Evolutionary conservation across 1,284 basidiomycete genomes (phyloP).

Genomic region (Puccinia novopanici): DNA sequence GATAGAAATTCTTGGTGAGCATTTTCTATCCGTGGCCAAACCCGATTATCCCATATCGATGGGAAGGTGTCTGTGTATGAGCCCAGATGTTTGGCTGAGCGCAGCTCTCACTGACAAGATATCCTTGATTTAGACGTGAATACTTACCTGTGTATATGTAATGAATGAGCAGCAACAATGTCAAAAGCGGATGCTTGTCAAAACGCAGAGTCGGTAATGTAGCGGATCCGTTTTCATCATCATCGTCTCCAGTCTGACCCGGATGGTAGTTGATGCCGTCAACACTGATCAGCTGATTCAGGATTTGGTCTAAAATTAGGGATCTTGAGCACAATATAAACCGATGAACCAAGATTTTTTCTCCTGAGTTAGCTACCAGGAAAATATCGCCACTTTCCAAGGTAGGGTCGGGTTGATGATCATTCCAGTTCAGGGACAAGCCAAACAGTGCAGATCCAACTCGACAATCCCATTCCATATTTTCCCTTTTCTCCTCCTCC

Average conservation of each 20-base stretch:
- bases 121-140: too few relatives aligned
- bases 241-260: slow-evolving; percentile 45
- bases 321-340: slow-evolving; percentile 70
- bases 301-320: slow-evolving; percentile 60
- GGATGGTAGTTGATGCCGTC: slow-evolving; percentile 12
- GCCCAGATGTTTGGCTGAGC: too few relatives aligned
- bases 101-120: too few relatives aligned
- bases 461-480: slow-evolving; percentile 62
- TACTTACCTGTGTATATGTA: slow-evolving; percentile 69
- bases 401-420: slow-evolving; percentile 51
- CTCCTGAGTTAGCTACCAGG: slow-evolving; percentile 61
- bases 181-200: slow-evolving; percentile 66
- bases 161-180: slow-evolving; percentile 74
- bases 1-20: slow-evolving; percentile 54
- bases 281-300: slow-evolving; percentile 33
- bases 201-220: slow-evolving; percentile 52
- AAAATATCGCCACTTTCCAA: slow-evolving; percentile 69
- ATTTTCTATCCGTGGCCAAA: slow-evolving; percentile 64
- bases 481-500: neutral
- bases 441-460: slow-evolving; percentile 62
- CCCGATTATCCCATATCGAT: slow-evolving; percentile 80
- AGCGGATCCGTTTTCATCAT: slow-evolving; percentile 1
- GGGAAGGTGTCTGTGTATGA: slow-evolving; percentile 71
- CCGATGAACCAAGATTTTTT: slow-evolving; percentile 69
- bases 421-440: slow-evolving; percentile 59